Conservation (phyloP, 2,329 filamentous ascomycete genomes). For the Coniochaeta sp. region DNA sequence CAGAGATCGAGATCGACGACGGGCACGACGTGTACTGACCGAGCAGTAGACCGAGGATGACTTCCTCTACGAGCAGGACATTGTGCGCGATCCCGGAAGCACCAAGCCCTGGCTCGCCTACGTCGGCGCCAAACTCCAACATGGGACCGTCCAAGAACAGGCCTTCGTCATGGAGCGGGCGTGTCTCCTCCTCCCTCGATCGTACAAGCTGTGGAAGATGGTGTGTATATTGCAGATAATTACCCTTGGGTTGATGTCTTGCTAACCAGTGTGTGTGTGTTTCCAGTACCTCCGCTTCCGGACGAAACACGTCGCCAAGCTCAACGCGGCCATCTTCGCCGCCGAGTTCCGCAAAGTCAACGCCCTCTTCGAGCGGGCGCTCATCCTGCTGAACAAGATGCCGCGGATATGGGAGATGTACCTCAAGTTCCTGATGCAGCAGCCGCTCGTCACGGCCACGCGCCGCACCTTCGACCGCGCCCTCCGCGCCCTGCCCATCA, state of each 20-base stretch:
- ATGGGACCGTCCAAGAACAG: constrained; percentile 80
- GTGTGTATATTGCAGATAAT: constrained; percentile 32
- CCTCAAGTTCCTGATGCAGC: constrained; percentile 78
- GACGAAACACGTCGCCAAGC: constrained; percentile 69
- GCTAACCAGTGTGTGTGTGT: constrained; percentile 12
- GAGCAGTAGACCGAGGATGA: constrained; percentile 61
- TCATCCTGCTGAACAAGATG: constrained; percentile 98
- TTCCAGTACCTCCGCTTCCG: constrained; percentile 85
- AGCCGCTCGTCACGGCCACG: constrained; percentile 84
- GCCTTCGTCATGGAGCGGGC: constrained; percentile 84
- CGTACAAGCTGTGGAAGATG: constrained; percentile 98
- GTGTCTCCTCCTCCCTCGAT: constrained; percentile 81
- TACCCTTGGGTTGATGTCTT: not conserved
- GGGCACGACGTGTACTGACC: not conserved
- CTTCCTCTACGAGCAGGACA: constrained; percentile 92
- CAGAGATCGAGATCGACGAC: no score
- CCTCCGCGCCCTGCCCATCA: constrained; percentile 82
- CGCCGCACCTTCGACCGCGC: constrained; percentile 88
- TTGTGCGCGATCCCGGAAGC: constrained; percentile 75
- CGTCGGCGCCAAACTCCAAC: constrained; percentile 80
- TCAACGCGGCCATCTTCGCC: constrained; percentile 74
- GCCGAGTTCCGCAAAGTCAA: constrained; percentile 91
- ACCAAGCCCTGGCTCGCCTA: constrained; percentile 95
- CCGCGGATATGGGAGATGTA: constrained; percentile 98
- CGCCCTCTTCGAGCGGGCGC: constrained; percentile 81